These are phyloP conservation scores for Blastocystis sp. DNA, from an alignment of 352 stramenopile genomes.

Conservation along the genomic window DNA sequence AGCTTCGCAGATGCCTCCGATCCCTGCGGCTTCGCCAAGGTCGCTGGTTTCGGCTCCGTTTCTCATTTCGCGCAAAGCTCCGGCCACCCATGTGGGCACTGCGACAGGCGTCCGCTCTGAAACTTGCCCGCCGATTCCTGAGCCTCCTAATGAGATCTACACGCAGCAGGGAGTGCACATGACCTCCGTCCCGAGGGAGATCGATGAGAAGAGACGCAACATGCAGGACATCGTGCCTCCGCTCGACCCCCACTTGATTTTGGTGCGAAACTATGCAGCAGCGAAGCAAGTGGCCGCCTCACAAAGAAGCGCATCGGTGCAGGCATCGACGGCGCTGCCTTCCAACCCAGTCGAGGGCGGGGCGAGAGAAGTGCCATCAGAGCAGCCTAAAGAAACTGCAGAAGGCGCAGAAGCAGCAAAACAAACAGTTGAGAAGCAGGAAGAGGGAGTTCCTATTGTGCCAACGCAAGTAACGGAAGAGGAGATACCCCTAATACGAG, in stretches of 20 bases:
- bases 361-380: background rate
- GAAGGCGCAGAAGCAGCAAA: background rate
- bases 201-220: background rate
- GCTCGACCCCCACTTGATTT: background rate
- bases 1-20: background rate
- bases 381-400: background rate
- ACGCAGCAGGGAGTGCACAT: background rate
- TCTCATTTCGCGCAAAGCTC: background rate
- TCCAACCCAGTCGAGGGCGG: background rate
- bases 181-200: background rate
- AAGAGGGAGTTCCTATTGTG: background rate
- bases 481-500: slow-evolving; percentile 1
- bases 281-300: background rate
- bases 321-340: background rate
- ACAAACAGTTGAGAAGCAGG: background rate
- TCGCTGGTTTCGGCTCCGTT: background rate
- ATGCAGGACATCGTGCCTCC: background rate
- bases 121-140: background rate
- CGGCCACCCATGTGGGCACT: background rate
- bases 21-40: background rate
- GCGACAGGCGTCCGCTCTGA: background rate
- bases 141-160: background rate
- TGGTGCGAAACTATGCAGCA: too few relatives aligned
- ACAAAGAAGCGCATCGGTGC: background rate
- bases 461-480: background rate